Evolutionary conservation across 2,329 filamentous ascomycete species (phyloP).

Genomic region (Akanthomyces lecanii): DNA sequence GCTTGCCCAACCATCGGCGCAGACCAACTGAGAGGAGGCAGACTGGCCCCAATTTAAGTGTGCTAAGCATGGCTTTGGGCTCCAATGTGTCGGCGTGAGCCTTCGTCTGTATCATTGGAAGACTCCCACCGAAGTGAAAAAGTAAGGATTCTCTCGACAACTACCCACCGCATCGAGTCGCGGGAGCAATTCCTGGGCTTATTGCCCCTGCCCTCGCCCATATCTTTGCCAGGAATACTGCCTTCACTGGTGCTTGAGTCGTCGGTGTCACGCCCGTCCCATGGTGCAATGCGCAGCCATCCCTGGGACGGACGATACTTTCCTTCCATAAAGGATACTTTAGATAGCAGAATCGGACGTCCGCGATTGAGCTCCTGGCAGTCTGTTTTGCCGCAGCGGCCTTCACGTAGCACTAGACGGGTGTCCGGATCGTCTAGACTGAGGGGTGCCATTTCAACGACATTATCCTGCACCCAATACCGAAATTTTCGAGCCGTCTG

Average conservation of each 20-base stretch:
- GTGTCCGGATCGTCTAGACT: constrained; percentile 33
- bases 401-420: constrained; percentile 31
- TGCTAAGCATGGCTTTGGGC: neutral
- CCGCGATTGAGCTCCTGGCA: constrained; percentile 34
- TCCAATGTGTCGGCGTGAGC: constrained; percentile 8
- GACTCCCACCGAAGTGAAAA: constrained; percentile 34
- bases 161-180: constrained; percentile 34
- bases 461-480: constrained; percentile 36
- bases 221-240: neutral
- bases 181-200: constrained; percentile 1
- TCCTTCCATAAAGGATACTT: constrained; percentile 34
- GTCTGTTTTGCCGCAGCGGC: constrained; percentile 32
- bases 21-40: neutral
- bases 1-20: neutral
- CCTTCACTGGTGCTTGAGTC: neutral
- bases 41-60: neutral
- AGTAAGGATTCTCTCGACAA: constrained; percentile 35
- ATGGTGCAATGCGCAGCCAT: constrained; percentile 33
- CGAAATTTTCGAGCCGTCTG: constrained; percentile 35
- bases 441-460: constrained; percentile 35
- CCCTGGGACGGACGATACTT: constrained; percentile 26
- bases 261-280: constrained; percentile 18
- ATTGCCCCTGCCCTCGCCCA: neutral
- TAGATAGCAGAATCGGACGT: constrained; percentile 36
- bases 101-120: constrained; percentile 1